These are phyloP conservation scores for Rhizophlyctis rosea DNA, from an alignment of 192 early-diverging fungal genomes.

Conservation along the genomic window DNA sequence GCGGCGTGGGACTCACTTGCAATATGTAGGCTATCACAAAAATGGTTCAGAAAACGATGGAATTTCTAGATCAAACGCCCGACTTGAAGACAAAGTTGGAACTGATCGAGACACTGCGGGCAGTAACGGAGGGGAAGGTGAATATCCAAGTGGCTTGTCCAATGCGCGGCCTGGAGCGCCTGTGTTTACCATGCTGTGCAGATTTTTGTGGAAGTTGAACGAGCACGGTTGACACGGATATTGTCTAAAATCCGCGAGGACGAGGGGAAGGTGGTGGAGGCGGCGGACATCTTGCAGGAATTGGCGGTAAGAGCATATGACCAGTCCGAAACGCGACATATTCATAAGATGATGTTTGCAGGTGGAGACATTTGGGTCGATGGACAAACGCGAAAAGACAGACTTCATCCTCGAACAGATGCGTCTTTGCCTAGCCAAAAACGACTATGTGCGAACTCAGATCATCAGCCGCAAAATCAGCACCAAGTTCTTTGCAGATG, in stretches of 20 bases:
- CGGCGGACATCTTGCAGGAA: conserved; percentile 94
- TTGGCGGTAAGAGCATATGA: conserved; percentile 61
- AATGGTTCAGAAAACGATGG: conserved; percentile 94
- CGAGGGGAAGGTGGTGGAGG: conserved; percentile 85
- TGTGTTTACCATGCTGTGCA: conserved; percentile 27
- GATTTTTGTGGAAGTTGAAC: conserved; percentile 99
- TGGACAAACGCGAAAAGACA: conserved; percentile 98
- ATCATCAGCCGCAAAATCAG: conserved; percentile 97
- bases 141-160: no score
- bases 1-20: no score
- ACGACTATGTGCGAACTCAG: conserved; percentile 86
- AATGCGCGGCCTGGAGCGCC: no score
- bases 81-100: conserved; percentile 80
- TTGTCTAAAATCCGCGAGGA: conserved; percentile 86
- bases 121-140: conserved; percentile 94
- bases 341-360: conserved; percentile 24
- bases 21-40: conserved; percentile 79
- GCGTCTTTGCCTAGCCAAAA: conserved; percentile 89
- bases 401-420: conserved; percentile 99
- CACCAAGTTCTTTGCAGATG: conserved; percentile 86
- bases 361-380: conserved; percentile 98
- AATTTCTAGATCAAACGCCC: conserved; percentile 81
- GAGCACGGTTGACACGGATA: conserved; percentile 88
- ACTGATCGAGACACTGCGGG: conserved; percentile 89
- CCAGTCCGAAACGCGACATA: background rate